These are phyloP conservation scores for Piedraia hortae DNA, from an alignment of 2,329 filamentous ascomycete genomes.

Conservation along the genomic window DNA sequence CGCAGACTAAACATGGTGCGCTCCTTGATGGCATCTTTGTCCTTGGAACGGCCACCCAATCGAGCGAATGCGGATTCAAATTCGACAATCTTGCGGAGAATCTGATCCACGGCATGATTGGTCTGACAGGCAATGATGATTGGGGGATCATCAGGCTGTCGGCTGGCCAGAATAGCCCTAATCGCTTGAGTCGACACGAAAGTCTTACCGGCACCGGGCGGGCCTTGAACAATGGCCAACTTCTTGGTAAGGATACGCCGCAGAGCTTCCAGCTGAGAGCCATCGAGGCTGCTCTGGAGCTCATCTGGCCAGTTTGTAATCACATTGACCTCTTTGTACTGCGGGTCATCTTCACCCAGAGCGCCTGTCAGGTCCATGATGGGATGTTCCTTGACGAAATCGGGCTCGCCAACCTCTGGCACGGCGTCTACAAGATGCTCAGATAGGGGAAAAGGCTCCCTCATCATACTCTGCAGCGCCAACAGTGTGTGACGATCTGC, in stretches of 20 bases:
- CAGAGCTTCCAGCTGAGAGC: slow-evolving; percentile 42
- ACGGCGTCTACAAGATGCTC: slow-evolving; percentile 30
- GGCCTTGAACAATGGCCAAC: slow-evolving; percentile 57
- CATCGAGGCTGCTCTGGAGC: slow-evolving; percentile 29
- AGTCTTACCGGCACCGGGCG: slow-evolving; percentile 58
- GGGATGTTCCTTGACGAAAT: slow-evolving; percentile 24
- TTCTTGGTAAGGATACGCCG: slow-evolving; percentile 41
- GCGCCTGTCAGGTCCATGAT: slow-evolving; percentile 20
- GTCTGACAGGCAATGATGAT: slow-evolving; percentile 67
- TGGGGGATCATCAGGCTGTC: slow-evolving; percentile 28
- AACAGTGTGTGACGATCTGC: slow-evolving; percentile 43
- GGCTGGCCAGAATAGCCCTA: slow-evolving; percentile 34
- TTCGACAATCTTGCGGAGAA: slow-evolving; percentile 34
- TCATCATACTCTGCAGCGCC: slow-evolving; percentile 37
- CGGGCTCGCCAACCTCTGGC: slow-evolving; percentile 20
- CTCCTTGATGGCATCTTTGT: slow-evolving; percentile 31
- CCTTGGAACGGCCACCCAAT: slow-evolving; percentile 41
- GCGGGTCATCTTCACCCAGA: slow-evolving; percentile 10
- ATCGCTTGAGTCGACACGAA: slow-evolving; percentile 51
- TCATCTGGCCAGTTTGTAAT: slow-evolving; percentile 25
- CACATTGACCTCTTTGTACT: slow-evolving; percentile 24
- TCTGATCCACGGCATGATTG: slow-evolving; percentile 70
- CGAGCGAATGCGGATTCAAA: slow-evolving; percentile 37
- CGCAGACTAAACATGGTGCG: slow-evolving; percentile 39
- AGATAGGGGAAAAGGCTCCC: slow-evolving; percentile 32